Evolutionary conservation across 441 rosid genomes (phyloP).

Genomic region (Breynia disticha): DNA sequence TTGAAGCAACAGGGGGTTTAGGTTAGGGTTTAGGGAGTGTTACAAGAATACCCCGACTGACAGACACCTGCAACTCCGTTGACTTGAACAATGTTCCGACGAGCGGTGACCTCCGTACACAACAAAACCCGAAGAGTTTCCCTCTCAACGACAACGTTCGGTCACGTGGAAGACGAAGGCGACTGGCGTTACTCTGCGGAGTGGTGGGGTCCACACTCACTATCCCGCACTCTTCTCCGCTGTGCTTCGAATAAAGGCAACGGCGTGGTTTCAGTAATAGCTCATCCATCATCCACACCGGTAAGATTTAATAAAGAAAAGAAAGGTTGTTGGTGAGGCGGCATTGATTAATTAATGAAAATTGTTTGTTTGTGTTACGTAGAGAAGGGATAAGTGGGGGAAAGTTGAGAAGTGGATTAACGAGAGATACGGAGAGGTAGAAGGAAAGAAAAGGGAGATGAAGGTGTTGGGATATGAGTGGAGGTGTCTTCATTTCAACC

Average conservation of each 20-base stretch:
- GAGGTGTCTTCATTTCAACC: slow-evolving; percentile 76
- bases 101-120: slow-evolving; percentile 21
- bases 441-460: slow-evolving; percentile 27
- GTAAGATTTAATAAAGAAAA: no score
- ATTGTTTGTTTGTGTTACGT: slow-evolving; percentile 3
- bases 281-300: slow-evolving; percentile 68
- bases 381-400: slow-evolving; percentile 55
- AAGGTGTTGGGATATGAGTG: slow-evolving; percentile 75
- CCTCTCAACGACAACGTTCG: slow-evolving; percentile 25
- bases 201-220: slow-evolving; percentile 65
- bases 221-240: slow-evolving; percentile 38
- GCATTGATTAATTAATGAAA: no score
- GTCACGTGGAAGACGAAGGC: slow-evolving; percentile 57
- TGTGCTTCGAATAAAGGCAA: slow-evolving; percentile 51
- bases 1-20: no score
- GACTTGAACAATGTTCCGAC: slow-evolving; percentile 25
- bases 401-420: slow-evolving; percentile 69
- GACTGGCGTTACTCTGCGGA: slow-evolving; percentile 77
- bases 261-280: slow-evolving; percentile 68
- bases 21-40: no score
- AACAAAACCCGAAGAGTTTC: slow-evolving; percentile 23
- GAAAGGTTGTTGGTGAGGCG: neutral
- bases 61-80: no score
- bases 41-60: no score
- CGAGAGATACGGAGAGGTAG: slow-evolving; percentile 40